Conservation (phyloP, 345 rosid species). For the Hibiscus tridactylites region DNA sequence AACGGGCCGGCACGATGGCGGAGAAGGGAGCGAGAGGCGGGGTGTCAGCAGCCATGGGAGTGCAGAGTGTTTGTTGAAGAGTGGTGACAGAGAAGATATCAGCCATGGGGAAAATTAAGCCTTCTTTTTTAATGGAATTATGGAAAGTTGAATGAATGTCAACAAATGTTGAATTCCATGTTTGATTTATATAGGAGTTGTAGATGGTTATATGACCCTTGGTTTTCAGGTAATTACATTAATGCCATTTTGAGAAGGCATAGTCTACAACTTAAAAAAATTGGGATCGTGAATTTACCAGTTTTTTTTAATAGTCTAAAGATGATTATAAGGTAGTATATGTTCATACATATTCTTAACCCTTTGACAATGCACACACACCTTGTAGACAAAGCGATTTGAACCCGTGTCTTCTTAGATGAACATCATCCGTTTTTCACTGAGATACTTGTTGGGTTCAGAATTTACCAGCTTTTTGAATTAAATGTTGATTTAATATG, state of each 20-base stretch:
- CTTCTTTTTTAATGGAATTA: background rate
- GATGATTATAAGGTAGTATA: too few species aligned
- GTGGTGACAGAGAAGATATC: background rate
- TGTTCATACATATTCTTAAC: too few species aligned
- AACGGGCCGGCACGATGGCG: constrained; percentile 22
- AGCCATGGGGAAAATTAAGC: background rate
- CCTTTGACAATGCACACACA: too few species aligned
- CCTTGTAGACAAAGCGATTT: too few species aligned
- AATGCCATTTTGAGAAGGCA: background rate
- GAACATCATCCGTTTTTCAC: too few species aligned
- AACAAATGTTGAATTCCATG: background rate
- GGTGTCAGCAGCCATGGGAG: background rate
- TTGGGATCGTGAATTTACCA: too few species aligned
- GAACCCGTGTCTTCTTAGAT: too few species aligned
- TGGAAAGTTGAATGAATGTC: background rate
- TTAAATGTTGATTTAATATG: background rate
- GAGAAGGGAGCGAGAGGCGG: constrained; percentile 22
- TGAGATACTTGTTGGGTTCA: too few species aligned
- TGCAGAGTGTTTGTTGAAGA: constrained; percentile 2
- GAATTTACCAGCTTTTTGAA: background rate
- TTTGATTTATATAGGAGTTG: constrained; percentile 7
- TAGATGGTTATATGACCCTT: background rate
- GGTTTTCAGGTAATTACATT: background rate
- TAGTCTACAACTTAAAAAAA: background rate
- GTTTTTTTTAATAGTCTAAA: too few species aligned